These are phyloP conservation scores for Farysia itapuensis DNA, from an alignment of 1,284 basidiomycete species.

Conservation along the genomic window DNA sequence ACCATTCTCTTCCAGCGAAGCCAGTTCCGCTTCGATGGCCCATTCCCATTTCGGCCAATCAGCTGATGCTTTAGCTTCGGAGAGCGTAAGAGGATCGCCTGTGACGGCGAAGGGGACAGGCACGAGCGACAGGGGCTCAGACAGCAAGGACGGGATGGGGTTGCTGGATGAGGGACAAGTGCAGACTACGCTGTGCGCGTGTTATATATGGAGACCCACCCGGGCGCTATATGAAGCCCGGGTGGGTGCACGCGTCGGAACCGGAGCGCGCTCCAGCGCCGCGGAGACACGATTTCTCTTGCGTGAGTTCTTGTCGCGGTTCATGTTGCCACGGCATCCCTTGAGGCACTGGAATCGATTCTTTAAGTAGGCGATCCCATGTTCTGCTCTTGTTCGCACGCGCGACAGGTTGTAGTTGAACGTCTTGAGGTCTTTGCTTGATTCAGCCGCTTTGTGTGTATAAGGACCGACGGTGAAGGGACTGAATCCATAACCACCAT, in stretches of 20 bases:
- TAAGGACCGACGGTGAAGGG: conserved; percentile 2
- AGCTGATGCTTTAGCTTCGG: neutral
- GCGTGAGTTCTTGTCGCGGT: too few relatives aligned
- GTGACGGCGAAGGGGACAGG: too few relatives aligned
- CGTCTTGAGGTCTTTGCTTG: conserved; percentile 1
- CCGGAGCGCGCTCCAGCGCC: too few relatives aligned
- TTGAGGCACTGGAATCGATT: conserved; percentile 2
- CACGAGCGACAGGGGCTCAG: too few relatives aligned
- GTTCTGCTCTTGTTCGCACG: conserved; percentile 1
- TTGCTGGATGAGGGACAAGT: too few relatives aligned
- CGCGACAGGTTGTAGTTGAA: conserved; percentile 1
- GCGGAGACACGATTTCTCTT: too few relatives aligned
- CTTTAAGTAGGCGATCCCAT: conserved; percentile 4
- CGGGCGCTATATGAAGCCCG: too few relatives aligned
- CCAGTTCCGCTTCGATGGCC: conserved; percentile 57
- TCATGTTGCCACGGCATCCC: conserved; percentile 1
- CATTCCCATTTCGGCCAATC: conserved; percentile 41
- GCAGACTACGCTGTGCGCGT: too few relatives aligned
- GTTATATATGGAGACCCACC: too few relatives aligned
- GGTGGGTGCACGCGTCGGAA: too few relatives aligned
- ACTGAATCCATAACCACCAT: conserved; percentile 2
- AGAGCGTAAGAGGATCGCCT: too few relatives aligned
- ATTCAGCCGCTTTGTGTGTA: conserved; percentile 1
- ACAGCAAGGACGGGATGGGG: too few relatives aligned
- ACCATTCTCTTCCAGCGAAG: conserved; percentile 38